These are phyloP conservation scores for Tricharina praecox DNA, from an alignment of 495 filamentous ascomycete species.

Conservation along the genomic window DNA sequence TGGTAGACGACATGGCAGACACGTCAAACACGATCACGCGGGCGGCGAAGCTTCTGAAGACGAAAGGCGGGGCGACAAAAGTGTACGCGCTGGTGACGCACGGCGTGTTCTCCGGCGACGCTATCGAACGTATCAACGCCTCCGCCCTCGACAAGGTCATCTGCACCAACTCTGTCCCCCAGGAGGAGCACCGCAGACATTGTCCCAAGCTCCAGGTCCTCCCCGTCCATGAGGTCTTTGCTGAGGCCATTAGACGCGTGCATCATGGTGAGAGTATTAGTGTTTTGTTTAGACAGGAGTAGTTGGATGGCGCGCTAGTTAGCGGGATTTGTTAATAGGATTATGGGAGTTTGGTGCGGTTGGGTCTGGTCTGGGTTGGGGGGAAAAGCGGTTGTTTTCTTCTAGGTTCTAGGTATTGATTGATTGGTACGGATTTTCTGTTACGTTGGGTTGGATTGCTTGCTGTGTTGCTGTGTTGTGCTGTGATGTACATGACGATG, in stretches of 20 bases:
- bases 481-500: too few species aligned
- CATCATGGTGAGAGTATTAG: slow-evolving; percentile 98
- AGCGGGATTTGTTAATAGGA: too few species aligned
- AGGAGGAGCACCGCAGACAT: slow-evolving; percentile 53
- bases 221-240: slow-evolving; percentile 84
- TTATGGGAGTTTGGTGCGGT: too few species aligned
- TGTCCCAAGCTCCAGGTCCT: slow-evolving; percentile 83
- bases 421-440: too few species aligned
- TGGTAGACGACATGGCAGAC: slow-evolving; percentile 88
- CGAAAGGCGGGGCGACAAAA: slow-evolving; percentile 65
- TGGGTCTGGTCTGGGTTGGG: too few species aligned
- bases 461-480: too few species aligned
- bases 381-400: too few species aligned
- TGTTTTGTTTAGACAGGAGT: slow-evolving; percentile 46
- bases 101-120: slow-evolving; percentile 84
- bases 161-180: slow-evolving; percentile 86
- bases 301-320: too few species aligned
- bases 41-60: slow-evolving; percentile 85
- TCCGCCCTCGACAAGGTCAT: slow-evolving; percentile 78
- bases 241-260: slow-evolving; percentile 89
- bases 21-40: slow-evolving; percentile 93
- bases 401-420: too few species aligned
- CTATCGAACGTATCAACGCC: slow-evolving; percentile 82
- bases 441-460: too few species aligned
- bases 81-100: slow-evolving; percentile 90